phyloP scores from a whole-genome alignment of 805 yeast species.

The Zygotorulaspora chibaensis region DNA sequence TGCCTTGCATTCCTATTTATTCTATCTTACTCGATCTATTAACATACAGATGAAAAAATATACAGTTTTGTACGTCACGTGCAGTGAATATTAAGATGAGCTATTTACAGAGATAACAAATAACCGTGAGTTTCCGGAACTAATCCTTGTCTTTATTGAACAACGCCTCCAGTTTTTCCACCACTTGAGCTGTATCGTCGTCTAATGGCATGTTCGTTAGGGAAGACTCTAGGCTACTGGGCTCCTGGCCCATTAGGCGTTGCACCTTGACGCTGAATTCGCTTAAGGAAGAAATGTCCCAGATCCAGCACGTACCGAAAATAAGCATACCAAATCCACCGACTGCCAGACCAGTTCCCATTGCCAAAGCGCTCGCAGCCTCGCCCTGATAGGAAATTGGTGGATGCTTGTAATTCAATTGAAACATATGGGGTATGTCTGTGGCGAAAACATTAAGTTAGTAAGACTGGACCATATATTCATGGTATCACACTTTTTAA shows the following conservation, averaged over 20 bases:
- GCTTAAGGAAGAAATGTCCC: constrained; percentile 61
- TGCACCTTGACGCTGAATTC: constrained; percentile 74
- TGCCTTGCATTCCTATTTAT: background rate
- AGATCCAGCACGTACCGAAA: constrained; percentile 75
- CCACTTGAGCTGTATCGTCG: constrained; percentile 54
- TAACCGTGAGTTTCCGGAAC: background rate
- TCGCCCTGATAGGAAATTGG: constrained; percentile 74
- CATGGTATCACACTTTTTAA: constrained; percentile 63
- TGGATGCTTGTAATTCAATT: constrained; percentile 84
- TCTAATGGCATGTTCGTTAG: constrained; percentile 47
- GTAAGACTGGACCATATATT: constrained; percentile 43
- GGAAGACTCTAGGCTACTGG: constrained; percentile 38
- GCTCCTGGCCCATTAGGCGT: constrained; percentile 64
- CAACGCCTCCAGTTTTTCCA: constrained; percentile 49
- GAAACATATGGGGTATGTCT: constrained; percentile 68
- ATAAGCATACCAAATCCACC: constrained; percentile 67
- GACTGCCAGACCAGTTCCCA: constrained; percentile 72
- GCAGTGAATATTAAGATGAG: background rate
- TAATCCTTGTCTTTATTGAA: constrained; percentile 41
- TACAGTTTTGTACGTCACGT: constrained; percentile 1
- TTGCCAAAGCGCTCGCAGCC: constrained; percentile 79
- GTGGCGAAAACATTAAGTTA: constrained; percentile 6
- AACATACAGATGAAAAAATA: background rate
- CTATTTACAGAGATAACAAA: constrained; percentile 2
- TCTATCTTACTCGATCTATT: background rate